These are phyloP conservation scores for Leccinum broughii DNA, from an alignment of 768 basidiomycete species.

Conservation along the genomic window DNA sequence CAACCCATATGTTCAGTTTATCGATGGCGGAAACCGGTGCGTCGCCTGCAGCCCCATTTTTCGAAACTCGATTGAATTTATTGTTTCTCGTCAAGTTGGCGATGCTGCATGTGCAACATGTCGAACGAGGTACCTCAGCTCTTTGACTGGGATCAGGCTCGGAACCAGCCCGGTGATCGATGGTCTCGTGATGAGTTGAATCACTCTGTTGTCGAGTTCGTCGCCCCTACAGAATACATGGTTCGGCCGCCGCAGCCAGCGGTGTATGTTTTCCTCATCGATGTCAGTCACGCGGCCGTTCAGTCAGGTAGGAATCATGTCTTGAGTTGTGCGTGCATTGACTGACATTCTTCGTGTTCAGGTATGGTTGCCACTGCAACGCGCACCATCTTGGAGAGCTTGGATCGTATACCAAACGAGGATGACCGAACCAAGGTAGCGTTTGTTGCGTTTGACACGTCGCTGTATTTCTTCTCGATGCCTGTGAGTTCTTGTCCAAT, in stretches of 20 bases:
- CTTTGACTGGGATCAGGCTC: slow-evolving; percentile 96
- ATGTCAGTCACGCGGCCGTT: slow-evolving; percentile 90
- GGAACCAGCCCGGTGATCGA: slow-evolving; percentile 92
- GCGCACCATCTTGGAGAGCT: slow-evolving; percentile 90
- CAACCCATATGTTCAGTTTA: slow-evolving; percentile 96
- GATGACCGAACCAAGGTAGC: slow-evolving; percentile 91
- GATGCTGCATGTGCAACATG: slow-evolving; percentile 98
- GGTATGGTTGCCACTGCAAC: slow-evolving; percentile 99
- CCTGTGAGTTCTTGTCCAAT: slow-evolving; percentile 42
- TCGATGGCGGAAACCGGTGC: slow-evolving; percentile 93
- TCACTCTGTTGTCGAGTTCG: slow-evolving; percentile 91
- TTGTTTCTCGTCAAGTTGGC: slow-evolving; percentile 60
- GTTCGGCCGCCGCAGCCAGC: slow-evolving; percentile 97
- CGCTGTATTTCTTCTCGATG: slow-evolving; percentile 96
- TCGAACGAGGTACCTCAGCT: slow-evolving; percentile 97
- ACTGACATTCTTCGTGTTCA: slow-evolving; percentile 25
- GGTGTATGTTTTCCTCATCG: slow-evolving; percentile 95
- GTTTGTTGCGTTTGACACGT: slow-evolving; percentile 88
- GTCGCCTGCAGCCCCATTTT: slow-evolving; percentile 19
- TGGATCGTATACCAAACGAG: slow-evolving; percentile 94
- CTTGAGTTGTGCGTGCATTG: not conserved
- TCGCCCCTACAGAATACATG: slow-evolving; percentile 99
- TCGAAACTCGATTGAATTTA: slow-evolving; percentile 4
- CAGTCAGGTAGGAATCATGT: slow-evolving; percentile 68
- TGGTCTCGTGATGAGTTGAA: slow-evolving; percentile 95